Evolutionary conservation across 2,329 filamentous ascomycete genomes (phyloP), one percentile per base, ranked within the genome.

Genomic region (Colletotrichum incanum): DNA sequence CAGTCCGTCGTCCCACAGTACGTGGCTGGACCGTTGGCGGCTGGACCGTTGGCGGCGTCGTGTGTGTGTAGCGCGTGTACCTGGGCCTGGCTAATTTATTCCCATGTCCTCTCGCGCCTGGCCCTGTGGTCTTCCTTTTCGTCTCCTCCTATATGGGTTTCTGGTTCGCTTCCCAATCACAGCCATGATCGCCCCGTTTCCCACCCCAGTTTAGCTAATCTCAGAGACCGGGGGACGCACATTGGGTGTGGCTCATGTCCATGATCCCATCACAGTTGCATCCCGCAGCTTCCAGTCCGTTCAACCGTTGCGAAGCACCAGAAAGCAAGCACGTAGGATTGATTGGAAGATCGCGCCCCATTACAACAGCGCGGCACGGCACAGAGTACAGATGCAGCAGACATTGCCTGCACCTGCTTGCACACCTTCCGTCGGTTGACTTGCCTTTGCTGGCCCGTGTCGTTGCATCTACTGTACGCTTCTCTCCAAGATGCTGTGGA

Each of bases 261-360:
- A 47, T 70, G 59, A 59, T 65, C 66, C 70, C 60, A 71, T 72
- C 67, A 72, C 70, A 65, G 43, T 64, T 31, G 65, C 69, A 50
- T 56, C 49, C 50, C 47, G 64, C 45, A 54, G 54, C 37, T 49
- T 43, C 34, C 65, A 23, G 43, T 11, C 67, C 26, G 31, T 49
- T 12, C 14, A 31, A n/a, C 41, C 16, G 39, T n/a, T 43, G 28
- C 39, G 41, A 28, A 43, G 39, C 34, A 5, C n/a, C 47, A 26
- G 6, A 26, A 52, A 52, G 14, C 6, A 20, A 14, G 26, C 49
- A 37, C 41, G 14, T 26, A 18, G 49, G 14, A 31, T 52, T 18
- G 14, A 31, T 52, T 18, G 49, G 14, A 52, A 31, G 26, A 20
- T 31, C 31, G 26, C 49, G 47, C 55, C 55, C 8, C 6, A 28